Conservation (phyloP, 257 asterid species). For the Salvia miltiorrhiza region DNA sequence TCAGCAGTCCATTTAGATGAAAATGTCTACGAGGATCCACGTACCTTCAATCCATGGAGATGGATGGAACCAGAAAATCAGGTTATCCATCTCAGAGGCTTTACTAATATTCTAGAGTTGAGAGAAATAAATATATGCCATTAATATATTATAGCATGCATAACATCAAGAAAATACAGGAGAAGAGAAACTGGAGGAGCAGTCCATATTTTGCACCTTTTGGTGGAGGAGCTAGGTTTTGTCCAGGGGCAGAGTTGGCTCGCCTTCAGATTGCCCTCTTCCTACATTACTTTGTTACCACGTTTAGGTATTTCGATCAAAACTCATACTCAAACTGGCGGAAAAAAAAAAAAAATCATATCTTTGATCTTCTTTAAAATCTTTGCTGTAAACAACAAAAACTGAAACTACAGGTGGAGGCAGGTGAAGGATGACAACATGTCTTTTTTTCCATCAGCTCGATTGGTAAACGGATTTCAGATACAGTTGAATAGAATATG, state of each 20-base stretch:
- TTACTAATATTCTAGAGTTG: background rate
- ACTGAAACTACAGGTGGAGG: slow-evolving; percentile 60
- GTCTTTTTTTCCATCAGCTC: slow-evolving; percentile 94
- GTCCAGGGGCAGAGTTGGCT: slow-evolving; percentile 95
- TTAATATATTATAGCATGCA: background rate
- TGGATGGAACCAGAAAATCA: slow-evolving; percentile 82
- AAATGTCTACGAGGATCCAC: slow-evolving; percentile 52
- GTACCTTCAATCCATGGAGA: slow-evolving; percentile 84
- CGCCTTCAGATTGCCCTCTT: slow-evolving; percentile 90
- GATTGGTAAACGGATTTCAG: slow-evolving; percentile 82
- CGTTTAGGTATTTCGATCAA: slow-evolving; percentile 43
- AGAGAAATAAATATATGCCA: background rate
- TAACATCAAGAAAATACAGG: slow-evolving; percentile 38
- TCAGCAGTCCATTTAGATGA: slow-evolving; percentile 81
- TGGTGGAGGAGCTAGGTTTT: slow-evolving; percentile 89
- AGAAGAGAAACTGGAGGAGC: slow-evolving; percentile 86
- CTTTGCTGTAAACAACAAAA: background rate
- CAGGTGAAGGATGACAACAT: slow-evolving; percentile 73
- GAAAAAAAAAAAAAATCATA: background rate
- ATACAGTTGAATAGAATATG: slow-evolving; percentile 47
- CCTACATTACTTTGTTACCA: slow-evolving; percentile 68
- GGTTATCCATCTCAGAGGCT: slow-evolving; percentile 34
- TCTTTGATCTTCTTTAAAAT: background rate
- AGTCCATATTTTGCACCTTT: slow-evolving; percentile 75
- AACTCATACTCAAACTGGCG: background rate